phyloP scores from a whole-genome alignment of 2,329 filamentous ascomycete species.

The Dactylellina leptospora region DNA sequence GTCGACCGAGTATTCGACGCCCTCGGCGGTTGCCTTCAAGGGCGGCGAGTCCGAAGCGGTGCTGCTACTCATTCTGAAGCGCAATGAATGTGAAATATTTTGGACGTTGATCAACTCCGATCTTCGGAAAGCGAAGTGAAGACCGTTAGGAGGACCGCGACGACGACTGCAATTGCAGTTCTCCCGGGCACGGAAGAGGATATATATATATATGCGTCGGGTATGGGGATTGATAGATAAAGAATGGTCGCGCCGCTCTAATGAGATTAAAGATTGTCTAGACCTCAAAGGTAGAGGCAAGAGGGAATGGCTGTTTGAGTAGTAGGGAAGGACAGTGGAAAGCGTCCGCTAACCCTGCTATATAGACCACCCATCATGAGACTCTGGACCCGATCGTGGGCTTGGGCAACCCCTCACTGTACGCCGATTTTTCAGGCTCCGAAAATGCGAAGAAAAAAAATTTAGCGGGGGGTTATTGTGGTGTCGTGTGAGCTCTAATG shows the following conservation, averaged over 20 bases:
- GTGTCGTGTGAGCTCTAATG: conserved; percentile 43
- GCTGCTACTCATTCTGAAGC: conserved; percentile 5
- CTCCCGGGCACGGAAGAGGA: neutral
- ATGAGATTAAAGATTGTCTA: conserved; percentile 5
- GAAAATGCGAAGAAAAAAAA: conserved; percentile 23
- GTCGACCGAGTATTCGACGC: conserved; percentile 31
- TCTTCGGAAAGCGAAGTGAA: conserved; percentile 15
- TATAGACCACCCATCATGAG: conserved; percentile 33
- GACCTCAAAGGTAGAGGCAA: conserved; percentile 9
- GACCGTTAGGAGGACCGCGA: neutral
- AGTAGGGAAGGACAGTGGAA: conserved; percentile 8
- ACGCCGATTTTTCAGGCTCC: neutral
- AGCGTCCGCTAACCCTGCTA: conserved; percentile 45
- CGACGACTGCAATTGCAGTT: neutral
- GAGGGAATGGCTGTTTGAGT: conserved; percentile 16
- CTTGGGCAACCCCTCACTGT: neutral
- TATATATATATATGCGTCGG: conserved; percentile 6
- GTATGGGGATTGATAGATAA: too few relatives aligned
- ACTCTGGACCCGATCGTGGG: neutral
- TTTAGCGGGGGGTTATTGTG: conserved; percentile 12
- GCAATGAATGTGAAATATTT: neutral
- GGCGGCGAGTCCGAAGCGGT: conserved; percentile 19
- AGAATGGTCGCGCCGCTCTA: too few relatives aligned
- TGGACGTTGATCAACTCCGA: conserved; percentile 22
- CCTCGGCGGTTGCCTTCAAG: conserved; percentile 35